Percentiles rank a stretch among this genome's conserved stretches.
Evolutionary conservation across 2,329 filamentous ascomycete species (phyloP).

Genomic region (Ceratocystis cubensis): DNA sequence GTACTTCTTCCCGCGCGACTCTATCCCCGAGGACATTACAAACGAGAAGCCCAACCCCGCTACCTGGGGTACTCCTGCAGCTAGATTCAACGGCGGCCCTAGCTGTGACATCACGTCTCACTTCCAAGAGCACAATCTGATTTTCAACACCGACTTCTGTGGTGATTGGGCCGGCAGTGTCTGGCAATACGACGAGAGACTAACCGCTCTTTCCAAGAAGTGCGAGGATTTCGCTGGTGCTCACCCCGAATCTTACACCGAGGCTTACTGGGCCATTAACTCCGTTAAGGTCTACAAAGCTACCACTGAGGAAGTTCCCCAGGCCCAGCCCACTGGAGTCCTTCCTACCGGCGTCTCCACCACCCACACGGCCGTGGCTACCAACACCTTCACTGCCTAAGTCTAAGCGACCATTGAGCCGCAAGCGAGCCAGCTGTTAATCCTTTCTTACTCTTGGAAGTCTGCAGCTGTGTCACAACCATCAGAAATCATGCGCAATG

Average conservation of each 20-base stretch:
- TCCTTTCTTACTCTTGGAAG: too few relatives aligned
- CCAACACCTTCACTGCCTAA: too few relatives aligned
- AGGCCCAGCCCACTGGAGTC: too few relatives aligned
- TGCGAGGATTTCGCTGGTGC: conserved; percentile 45
- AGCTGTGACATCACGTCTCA: conserved; percentile 58
- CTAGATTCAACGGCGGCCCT: conserved; percentile 52
- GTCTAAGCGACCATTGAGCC: too few relatives aligned
- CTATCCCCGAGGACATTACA: conserved; percentile 51
- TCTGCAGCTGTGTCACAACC: too few relatives aligned
- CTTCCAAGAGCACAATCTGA: conserved; percentile 11
- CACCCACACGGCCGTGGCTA: too few relatives aligned
- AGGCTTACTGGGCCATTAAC: conserved; percentile 69
- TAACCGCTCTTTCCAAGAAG: conserved; percentile 52
- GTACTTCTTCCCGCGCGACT: conserved; percentile 65
- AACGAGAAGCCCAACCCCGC: conserved; percentile 49
- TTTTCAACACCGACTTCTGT: too few relatives aligned
- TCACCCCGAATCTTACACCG: conserved; percentile 56
- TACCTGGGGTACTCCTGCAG: conserved; percentile 55
- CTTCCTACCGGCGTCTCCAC: too few relatives aligned
- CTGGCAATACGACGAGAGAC: conserved; percentile 30
- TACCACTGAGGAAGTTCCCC: too few relatives aligned
- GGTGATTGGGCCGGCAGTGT: too few relatives aligned
- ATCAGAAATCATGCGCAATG: too few relatives aligned
- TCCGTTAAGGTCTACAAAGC: conserved; percentile 48
- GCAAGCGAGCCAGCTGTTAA: too few relatives aligned